These are phyloP conservation scores for Circinella minor DNA, from an alignment of 371 early-diverging fungal genomes.

Conservation along the genomic window DNA sequence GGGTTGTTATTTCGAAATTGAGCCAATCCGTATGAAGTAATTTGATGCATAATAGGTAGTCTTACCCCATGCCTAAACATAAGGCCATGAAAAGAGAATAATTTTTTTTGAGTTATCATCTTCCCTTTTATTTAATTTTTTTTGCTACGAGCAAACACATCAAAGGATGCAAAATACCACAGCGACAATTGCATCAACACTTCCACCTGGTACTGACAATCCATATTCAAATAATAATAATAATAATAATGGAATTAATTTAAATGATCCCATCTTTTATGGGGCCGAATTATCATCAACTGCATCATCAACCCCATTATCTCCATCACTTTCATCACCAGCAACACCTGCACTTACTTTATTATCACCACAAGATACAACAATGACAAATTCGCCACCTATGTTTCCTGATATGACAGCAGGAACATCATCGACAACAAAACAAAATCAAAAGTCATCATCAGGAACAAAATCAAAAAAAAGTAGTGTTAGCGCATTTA, in stretches of 20 bases:
- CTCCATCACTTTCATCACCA: slow-evolving; percentile 14
- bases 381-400: background rate
- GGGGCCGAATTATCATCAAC: slow-evolving; percentile 1
- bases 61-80: background rate
- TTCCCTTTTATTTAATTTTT: background rate
- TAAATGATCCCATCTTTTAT: background rate
- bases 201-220: background rate
- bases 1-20: background rate
- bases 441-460: slow-evolving; percentile 29
- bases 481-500: slow-evolving; percentile 30
- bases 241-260: background rate
- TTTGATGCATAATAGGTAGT: background rate
- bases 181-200: background rate
- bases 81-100: background rate
- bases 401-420: background rate
- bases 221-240: background rate
- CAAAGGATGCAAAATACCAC: background rate
- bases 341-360: background rate
- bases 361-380: slow-evolving; percentile 8
- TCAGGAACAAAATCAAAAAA: slow-evolving; percentile 10
- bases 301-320: slow-evolving; percentile 6
- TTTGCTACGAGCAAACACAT: background rate
- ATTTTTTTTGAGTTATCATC: background rate
- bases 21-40: background rate
- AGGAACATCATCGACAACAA: too few species aligned